phyloP scores from a whole-genome alignment of 2,329 filamentous ascomycete species.

The Taxawa tesnikishii region DNA sequence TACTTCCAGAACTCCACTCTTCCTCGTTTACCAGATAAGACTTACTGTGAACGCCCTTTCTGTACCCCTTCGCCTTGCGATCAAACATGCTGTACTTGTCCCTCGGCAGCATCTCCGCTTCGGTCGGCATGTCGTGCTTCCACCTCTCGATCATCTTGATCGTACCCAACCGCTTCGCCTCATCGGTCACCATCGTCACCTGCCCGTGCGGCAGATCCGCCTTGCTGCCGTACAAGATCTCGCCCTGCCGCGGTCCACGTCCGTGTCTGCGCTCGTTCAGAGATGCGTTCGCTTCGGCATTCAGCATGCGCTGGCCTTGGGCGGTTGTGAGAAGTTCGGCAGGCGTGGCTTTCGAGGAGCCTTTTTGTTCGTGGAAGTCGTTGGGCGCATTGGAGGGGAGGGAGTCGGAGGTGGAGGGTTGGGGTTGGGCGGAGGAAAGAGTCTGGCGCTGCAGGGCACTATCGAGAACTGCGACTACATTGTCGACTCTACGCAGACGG shows the following conservation, averaged over 20 bases:
- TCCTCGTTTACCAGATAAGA: neutral
- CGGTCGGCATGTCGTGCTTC: constrained; percentile 92
- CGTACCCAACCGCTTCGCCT: constrained; percentile 36
- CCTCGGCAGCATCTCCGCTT: constrained; percentile 86
- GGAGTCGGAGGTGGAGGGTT: constrained; percentile 18
- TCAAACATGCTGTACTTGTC: constrained; percentile 99
- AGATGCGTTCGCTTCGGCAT: constrained; percentile 5
- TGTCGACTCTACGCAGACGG: constrained; percentile 74
- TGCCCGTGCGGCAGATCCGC: constrained; percentile 5
- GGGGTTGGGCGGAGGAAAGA: constrained; percentile 4
- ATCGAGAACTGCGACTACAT: constrained; percentile 72
- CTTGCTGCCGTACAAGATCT: constrained; percentile 9
- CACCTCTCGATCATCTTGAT: constrained; percentile 72
- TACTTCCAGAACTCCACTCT: constrained; percentile 14
- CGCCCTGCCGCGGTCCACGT: constrained; percentile 17
- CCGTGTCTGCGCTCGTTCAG: constrained; percentile 16
- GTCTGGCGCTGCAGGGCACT: constrained; percentile 55
- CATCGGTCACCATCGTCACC: constrained; percentile 11
- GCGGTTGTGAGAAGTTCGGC: constrained; percentile 17
- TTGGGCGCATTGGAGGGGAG: constrained; percentile 4
- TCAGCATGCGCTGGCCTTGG: constrained; percentile 18
- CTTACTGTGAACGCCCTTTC: constrained; percentile 96
- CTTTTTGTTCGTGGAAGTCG: constrained; percentile 5
- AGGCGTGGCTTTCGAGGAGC: constrained; percentile 11
- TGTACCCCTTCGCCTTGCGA: constrained; percentile 85